Conservation (phyloP, 2,329 filamentous ascomycete genomes). For the Rosellinia necatrix region DNA sequence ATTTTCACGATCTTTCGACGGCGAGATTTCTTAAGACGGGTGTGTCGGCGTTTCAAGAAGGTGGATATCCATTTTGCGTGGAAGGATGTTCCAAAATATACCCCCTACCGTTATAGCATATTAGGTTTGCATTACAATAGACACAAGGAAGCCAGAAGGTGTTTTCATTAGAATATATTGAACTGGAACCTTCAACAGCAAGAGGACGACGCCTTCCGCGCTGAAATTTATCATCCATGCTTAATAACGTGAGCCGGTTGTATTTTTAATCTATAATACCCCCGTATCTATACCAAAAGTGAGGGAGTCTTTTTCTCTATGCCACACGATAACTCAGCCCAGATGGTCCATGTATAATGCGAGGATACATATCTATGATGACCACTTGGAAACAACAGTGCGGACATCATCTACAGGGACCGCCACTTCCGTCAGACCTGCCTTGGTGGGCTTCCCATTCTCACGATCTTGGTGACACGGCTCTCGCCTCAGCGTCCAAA, state of each 20-base stretch:
- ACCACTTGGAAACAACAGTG: slow-evolving; percentile 37
- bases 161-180: not conserved
- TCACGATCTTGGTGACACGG: slow-evolving; percentile 32
- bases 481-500: slow-evolving; percentile 60
- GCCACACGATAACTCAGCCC: not conserved
- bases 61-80: not conserved
- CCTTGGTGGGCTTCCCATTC: slow-evolving; percentile 38
- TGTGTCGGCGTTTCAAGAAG: slow-evolving; percentile 19
- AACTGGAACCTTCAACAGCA: not conserved
- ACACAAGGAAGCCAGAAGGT: not conserved
- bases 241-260: too few species aligned
- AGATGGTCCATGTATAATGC: not conserved
- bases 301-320: not conserved
- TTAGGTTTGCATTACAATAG: slow-evolving; percentile 5
- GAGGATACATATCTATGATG: not conserved
- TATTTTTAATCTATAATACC: not conserved
- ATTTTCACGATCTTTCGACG: not conserved
- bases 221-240: slow-evolving; percentile 5
- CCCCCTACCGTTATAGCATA: slow-evolving; percentile 6
- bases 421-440: slow-evolving; percentile 48
- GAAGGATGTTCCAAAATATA: slow-evolving; percentile 10
- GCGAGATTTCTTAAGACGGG: slow-evolving; percentile 10
- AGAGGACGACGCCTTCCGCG: not conserved
- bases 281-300: not conserved
- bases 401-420: slow-evolving; percentile 46